A percentile compares a stretch with the other conserved stretches of the same genome.
phyloP scores from a whole-genome alignment of 768 basidiomycete genomes.

The Coprinopsis marcescibilis region DNA sequence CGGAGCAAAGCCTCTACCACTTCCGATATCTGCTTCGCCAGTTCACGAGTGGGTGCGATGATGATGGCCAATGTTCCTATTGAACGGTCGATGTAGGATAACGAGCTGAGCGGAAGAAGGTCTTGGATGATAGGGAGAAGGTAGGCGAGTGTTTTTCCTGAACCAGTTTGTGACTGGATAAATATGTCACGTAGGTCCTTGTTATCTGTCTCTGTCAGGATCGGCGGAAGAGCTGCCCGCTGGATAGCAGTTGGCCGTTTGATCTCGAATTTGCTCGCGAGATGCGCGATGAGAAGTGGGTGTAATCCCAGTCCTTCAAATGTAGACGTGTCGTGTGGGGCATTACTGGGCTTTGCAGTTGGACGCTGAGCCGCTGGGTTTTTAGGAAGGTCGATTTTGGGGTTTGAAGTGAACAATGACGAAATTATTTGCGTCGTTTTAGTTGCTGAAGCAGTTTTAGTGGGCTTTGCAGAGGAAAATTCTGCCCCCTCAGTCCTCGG shows the following conservation, averaged over 20 bases:
- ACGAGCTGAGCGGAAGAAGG: conserved; percentile 79
- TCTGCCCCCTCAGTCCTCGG: conserved; percentile 24
- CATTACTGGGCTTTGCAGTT: conserved; percentile 65
- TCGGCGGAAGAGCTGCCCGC: conserved; percentile 62
- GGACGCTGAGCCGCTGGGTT: conserved; percentile 20
- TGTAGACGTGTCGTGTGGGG: conserved; percentile 73
- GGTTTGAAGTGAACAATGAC: conserved; percentile 83
- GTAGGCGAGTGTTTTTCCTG: conserved; percentile 92
- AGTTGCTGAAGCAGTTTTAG: conserved; percentile 13
- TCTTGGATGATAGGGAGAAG: conserved; percentile 94
- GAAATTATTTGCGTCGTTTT: conserved; percentile 67
- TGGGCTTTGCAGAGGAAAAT: conserved; percentile 10
- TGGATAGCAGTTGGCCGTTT: conserved; percentile 88
- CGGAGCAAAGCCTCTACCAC: conserved; percentile 82
- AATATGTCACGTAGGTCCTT: conserved; percentile 66
- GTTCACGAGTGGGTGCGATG: conserved; percentile 91
- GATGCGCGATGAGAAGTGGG: conserved; percentile 72
- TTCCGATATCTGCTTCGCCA: conserved; percentile 95
- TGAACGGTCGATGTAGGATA: conserved; percentile 91
- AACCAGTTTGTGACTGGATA: conserved; percentile 95
- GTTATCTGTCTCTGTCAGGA: conserved; percentile 28
- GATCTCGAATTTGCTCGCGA: conserved; percentile 76
- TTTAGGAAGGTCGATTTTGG: conserved; percentile 47
- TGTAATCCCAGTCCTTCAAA: conserved; percentile 82
- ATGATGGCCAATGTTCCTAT: conserved; percentile 94